Conservation (phyloP, 1,139 yeast species). For the Pichia sp. region DNA sequence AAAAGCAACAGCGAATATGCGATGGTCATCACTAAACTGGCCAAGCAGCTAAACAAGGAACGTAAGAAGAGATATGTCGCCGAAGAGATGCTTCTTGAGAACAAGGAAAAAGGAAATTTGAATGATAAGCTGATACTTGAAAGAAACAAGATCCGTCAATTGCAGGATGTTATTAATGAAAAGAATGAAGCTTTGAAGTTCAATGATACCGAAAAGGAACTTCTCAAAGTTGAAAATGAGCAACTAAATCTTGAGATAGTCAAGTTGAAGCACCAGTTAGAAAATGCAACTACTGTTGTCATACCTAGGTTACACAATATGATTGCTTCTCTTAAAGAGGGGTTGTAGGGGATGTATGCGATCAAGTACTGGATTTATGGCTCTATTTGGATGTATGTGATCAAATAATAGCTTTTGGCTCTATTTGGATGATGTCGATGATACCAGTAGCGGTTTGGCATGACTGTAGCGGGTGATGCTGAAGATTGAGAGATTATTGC, state of each 20-base stretch:
- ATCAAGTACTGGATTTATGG: too few relatives aligned
- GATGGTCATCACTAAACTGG: conserved; percentile 40
- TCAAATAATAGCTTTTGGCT: too few relatives aligned
- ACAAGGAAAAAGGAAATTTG: conserved; percentile 28
- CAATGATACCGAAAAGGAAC: conserved; percentile 10
- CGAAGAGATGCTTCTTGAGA: conserved; percentile 37
- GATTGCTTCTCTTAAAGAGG: neutral
- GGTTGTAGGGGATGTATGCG: too few relatives aligned
- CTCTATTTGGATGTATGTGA: too few relatives aligned
- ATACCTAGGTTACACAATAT: neutral
- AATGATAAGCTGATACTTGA: conserved; percentile 3
- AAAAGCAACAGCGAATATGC: conserved; percentile 27
- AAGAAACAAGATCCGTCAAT: conserved; percentile 47
- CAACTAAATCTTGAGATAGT: conserved; percentile 31
- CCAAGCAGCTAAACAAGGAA: conserved; percentile 54
- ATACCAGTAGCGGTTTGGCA: too few relatives aligned
- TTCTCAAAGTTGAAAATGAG: conserved; percentile 32
- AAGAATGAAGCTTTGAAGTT: conserved; percentile 25
- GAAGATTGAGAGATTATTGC: too few relatives aligned
- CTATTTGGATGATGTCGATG: too few relatives aligned
- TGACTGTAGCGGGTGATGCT: too few relatives aligned
- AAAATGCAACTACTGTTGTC: neutral
- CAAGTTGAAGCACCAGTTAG: conserved; percentile 25
- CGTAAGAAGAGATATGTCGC: conserved; percentile 57
- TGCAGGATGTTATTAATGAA: conserved; percentile 12